Conservation (phyloP, 2,329 filamentous ascomycete species). For the Beauveria sp. region DNA sequence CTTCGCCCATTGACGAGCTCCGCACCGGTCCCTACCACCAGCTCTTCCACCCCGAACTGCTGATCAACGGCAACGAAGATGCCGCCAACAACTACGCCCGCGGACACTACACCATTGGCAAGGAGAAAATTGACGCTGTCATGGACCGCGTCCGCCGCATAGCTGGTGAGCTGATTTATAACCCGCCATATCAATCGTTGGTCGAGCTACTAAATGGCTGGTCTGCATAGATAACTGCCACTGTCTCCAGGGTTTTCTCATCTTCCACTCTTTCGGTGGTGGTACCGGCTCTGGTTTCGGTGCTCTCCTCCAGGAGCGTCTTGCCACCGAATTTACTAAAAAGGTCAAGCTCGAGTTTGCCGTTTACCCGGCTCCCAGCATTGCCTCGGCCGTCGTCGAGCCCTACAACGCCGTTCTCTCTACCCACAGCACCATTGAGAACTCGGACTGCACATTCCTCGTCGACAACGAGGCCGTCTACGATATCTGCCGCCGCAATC, state of each 20-base stretch:
- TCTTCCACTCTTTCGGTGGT: constrained; percentile 69
- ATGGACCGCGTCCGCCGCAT: constrained; percentile 64
- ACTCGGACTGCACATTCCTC: constrained; percentile 72
- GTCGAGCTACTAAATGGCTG: constrained; percentile 7
- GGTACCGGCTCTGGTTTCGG: constrained; percentile 68
- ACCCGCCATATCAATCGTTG: background rate
- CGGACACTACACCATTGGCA: constrained; percentile 70
- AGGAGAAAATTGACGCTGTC: constrained; percentile 66
- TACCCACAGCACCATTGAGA: constrained; percentile 69
- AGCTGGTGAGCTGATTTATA: constrained; percentile 42
- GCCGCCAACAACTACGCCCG: constrained; percentile 72
- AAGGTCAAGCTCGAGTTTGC: constrained; percentile 72
- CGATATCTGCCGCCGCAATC: constrained; percentile 65
- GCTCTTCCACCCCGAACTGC: constrained; percentile 64
- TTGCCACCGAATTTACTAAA: constrained; percentile 67
- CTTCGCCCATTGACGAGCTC: constrained; percentile 68
- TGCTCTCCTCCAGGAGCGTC: constrained; percentile 63
- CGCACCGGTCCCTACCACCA: constrained; percentile 60
- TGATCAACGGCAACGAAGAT: constrained; percentile 70
- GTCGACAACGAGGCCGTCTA: constrained; percentile 71
- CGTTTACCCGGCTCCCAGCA: constrained; percentile 62
- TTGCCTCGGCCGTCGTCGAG: constrained; percentile 64
- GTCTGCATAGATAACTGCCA: constrained; percentile 56
- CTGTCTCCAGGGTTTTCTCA: constrained; percentile 64
- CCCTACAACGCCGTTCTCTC: constrained; percentile 68